Conservation (phyloP, 2,329 filamentous ascomycete species). For the Metarhizium sp. region DNA sequence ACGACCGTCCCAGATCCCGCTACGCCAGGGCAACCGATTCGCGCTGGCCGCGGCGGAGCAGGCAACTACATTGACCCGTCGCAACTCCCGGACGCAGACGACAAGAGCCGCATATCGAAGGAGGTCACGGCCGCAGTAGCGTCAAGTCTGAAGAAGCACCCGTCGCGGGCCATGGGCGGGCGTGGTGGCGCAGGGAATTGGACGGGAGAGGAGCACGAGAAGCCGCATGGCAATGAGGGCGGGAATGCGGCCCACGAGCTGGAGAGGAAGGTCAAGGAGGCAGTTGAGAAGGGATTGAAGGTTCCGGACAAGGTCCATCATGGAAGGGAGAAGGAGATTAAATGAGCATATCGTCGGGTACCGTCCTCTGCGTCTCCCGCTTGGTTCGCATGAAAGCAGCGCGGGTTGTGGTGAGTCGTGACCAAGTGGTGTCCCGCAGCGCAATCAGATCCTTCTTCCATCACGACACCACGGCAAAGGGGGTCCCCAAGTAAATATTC, state of each 20-base stretch:
- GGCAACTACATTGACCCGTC: constrained; percentile 45
- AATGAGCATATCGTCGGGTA: background rate
- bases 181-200: constrained; percentile 53
- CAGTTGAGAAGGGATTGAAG: constrained; percentile 37
- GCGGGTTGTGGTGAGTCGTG: no score
- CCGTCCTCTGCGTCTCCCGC: no score
- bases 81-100: constrained; percentile 21
- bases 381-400: no score
- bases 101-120: constrained; percentile 24
- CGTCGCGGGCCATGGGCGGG: constrained; percentile 22
- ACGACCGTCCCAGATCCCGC: background rate
- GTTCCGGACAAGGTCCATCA: constrained; percentile 37
- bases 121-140: constrained; percentile 24
- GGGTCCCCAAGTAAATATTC: no score
- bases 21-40: constrained; percentile 10
- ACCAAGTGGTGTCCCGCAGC: no score
- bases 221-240: constrained; percentile 13
- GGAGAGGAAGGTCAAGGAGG: constrained; percentile 32
- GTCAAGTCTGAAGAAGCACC: constrained; percentile 19
- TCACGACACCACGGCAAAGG: no score
- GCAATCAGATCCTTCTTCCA: no score
- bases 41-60: constrained; percentile 34
- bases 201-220: constrained; percentile 19
- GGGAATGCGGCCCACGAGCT: constrained; percentile 26
- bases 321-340: constrained; percentile 10